phyloP scores from a whole-genome alignment of 441 rosid genomes.

The Capsella rubella region DNA sequence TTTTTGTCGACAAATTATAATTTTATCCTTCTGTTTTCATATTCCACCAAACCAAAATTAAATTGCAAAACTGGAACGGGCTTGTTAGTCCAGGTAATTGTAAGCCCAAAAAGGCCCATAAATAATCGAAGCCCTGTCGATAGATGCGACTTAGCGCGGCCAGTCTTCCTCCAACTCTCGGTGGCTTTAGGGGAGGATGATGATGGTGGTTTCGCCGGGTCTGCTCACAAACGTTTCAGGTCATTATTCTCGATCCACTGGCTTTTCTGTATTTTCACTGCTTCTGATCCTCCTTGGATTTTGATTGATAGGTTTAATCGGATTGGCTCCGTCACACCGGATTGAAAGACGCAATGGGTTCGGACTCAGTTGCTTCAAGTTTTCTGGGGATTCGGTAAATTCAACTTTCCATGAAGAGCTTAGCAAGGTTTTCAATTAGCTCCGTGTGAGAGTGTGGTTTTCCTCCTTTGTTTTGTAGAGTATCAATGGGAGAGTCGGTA shows the following conservation, averaged over 20 bases:
- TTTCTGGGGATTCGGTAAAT: slow-evolving; percentile 24
- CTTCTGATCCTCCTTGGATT: background rate
- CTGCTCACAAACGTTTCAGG: slow-evolving; percentile 43
- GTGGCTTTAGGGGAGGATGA: slow-evolving; percentile 17
- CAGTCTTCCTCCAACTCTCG: slow-evolving; percentile 4
- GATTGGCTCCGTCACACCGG: slow-evolving; percentile 22
- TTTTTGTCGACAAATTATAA: too few species aligned
- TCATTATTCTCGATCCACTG: background rate
- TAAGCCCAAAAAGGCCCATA: slow-evolving; percentile 17
- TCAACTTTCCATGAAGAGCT: background rate
- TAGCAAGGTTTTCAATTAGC: background rate
- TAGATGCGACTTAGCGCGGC: background rate
- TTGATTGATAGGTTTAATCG: slow-evolving; percentile 23
- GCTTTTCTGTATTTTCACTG: background rate
- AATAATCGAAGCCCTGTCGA: background rate
- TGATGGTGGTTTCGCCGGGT: slow-evolving; percentile 38
- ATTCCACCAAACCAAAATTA: too few species aligned
- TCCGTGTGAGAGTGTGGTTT: background rate
- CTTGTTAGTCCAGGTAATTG: too few species aligned
- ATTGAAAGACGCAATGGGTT: slow-evolving; percentile 22
- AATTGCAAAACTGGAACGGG: too few species aligned
- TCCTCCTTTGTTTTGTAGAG: slow-evolving; percentile 17
- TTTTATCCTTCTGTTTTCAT: too few species aligned
- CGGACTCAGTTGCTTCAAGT: slow-evolving; percentile 18
- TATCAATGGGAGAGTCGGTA: slow-evolving; percentile 31